phyloP scores from a whole-genome alignment of 2,329 filamentous ascomycete species.

The Xylariaceae sp. region DNA sequence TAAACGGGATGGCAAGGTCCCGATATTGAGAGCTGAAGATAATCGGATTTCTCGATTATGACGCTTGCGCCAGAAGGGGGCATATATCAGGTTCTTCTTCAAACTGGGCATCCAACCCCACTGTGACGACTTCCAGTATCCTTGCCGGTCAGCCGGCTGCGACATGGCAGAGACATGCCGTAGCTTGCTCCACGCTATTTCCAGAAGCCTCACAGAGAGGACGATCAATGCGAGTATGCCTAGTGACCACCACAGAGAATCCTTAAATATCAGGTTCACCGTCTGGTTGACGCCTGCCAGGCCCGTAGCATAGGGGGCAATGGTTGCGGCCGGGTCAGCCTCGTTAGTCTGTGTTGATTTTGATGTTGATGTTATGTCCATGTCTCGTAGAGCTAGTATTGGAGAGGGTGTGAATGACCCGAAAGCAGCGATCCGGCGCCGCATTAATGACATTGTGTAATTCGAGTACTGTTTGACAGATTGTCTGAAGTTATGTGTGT shows the following conservation, averaged over 20 bases:
- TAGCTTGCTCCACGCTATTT: slow-evolving; percentile 62
- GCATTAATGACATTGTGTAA: slow-evolving; percentile 41
- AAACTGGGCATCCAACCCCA: slow-evolving; percentile 66
- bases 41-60: slow-evolving; percentile 72
- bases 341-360: slow-evolving; percentile 12
- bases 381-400: slow-evolving; percentile 38
- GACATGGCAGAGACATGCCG: slow-evolving; percentile 67
- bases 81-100: slow-evolving; percentile 69
- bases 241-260: slow-evolving; percentile 66
- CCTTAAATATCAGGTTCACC: slow-evolving; percentile 63
- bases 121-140: slow-evolving; percentile 65
- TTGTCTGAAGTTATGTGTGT: slow-evolving; percentile 9
- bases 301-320: slow-evolving; percentile 61
- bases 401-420: slow-evolving; percentile 38
- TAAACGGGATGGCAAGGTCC: slow-evolving; percentile 70
- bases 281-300: slow-evolving; percentile 67
- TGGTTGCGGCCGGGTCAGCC: slow-evolving; percentile 50
- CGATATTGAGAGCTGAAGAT: slow-evolving; percentile 61
- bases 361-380: slow-evolving; percentile 23
- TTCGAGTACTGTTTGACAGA: slow-evolving; percentile 23
- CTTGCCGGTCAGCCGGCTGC: slow-evolving; percentile 57
- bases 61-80: slow-evolving; percentile 68
- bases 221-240: slow-evolving; percentile 62
- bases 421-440: slow-evolving; percentile 44
- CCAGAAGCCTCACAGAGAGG: slow-evolving; percentile 58